Percentiles rank a stretch among this genome's conserved stretches.
phyloP scores from a whole-genome alignment of 2,329 filamentous ascomycete species.

The Byssochlamys sp. region DNA sequence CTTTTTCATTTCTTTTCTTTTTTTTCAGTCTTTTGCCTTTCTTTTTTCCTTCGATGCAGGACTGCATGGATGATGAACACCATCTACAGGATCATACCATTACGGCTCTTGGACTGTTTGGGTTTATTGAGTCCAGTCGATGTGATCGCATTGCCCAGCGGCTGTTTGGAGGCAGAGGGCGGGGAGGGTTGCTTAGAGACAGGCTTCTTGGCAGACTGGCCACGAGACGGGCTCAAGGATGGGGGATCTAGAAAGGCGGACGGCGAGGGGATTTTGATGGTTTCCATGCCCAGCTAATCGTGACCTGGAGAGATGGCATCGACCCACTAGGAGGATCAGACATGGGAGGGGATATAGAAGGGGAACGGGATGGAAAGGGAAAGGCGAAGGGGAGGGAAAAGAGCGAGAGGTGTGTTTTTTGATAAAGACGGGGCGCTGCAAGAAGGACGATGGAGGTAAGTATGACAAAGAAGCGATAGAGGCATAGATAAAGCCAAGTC shows the following conservation, averaged over 20 bases:
- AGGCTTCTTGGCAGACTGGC: slow-evolving; percentile 15
- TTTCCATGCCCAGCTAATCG: slow-evolving; percentile 41
- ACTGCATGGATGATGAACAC: not conserved
- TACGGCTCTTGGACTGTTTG: slow-evolving; percentile 66
- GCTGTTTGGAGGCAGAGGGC: slow-evolving; percentile 15
- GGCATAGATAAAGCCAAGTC: slow-evolving; percentile 13
- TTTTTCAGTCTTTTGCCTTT: not conserved
- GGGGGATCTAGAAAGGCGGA: slow-evolving; percentile 42
- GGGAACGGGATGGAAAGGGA: not conserved
- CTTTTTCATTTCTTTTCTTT: not conserved
- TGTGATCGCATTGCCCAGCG: slow-evolving; percentile 11
- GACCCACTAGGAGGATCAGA: slow-evolving; percentile 1
- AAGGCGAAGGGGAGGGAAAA: not conserved
- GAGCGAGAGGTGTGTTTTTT: not conserved
- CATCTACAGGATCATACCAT: slow-evolving; percentile 47
- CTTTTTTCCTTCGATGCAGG: not conserved
- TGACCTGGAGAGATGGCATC: slow-evolving; percentile 7
- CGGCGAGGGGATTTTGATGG: slow-evolving; percentile 52
- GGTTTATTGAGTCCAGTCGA: slow-evolving; percentile 40
- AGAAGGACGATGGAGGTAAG: not conserved
- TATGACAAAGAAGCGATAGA: not conserved
- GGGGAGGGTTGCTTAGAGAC: slow-evolving; percentile 18
- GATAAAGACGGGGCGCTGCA: not conserved
- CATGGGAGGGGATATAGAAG: slow-evolving; percentile 7
- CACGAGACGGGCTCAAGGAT: slow-evolving; percentile 13